phyloP scores from a whole-genome alignment of 164 flowering plant species.

The Paratinospora sagittata region DNA sequence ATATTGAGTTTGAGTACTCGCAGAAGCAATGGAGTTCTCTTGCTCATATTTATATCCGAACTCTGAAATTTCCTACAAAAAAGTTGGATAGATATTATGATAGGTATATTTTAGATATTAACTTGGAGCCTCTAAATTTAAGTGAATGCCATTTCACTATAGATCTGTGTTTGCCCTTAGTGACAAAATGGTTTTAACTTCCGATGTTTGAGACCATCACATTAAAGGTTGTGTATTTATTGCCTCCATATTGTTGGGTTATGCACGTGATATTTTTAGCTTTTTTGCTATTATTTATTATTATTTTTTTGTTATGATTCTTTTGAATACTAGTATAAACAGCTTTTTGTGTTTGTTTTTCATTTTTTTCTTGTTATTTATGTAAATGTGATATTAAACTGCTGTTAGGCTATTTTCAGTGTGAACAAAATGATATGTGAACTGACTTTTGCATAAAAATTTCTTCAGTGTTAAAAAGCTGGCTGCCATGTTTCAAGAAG shows the following conservation, averaged over 20 bases:
- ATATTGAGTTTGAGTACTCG: slow-evolving; percentile 65
- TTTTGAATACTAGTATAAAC: neutral
- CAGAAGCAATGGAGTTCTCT: slow-evolving; percentile 75
- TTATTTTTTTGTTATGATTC: neutral
- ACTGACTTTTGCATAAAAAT: neutral
- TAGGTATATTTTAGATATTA: slow-evolving; percentile 37
- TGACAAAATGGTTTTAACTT: neutral
- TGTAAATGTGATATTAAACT: neutral
- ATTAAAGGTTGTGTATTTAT: neutral
- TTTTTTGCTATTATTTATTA: neutral
- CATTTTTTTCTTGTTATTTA: neutral
- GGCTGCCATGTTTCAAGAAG: slow-evolving; percentile 46
- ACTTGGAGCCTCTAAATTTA: neutral
- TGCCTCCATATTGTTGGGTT: neutral
- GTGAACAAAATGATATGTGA: neutral
- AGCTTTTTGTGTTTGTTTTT: neutral
- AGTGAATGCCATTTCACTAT: neutral
- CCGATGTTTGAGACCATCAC: neutral
- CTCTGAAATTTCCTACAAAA: slow-evolving; percentile 68
- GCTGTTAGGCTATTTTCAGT: neutral
- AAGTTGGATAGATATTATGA: slow-evolving; percentile 59
- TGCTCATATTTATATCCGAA: slow-evolving; percentile 52
- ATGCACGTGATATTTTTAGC: neutral
- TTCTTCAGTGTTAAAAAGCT: slow-evolving; percentile 63
- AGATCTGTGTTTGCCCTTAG: neutral